Base-by-base conservation (phyloP, 805 yeast species). In the Candida sonorensis region DNA sequence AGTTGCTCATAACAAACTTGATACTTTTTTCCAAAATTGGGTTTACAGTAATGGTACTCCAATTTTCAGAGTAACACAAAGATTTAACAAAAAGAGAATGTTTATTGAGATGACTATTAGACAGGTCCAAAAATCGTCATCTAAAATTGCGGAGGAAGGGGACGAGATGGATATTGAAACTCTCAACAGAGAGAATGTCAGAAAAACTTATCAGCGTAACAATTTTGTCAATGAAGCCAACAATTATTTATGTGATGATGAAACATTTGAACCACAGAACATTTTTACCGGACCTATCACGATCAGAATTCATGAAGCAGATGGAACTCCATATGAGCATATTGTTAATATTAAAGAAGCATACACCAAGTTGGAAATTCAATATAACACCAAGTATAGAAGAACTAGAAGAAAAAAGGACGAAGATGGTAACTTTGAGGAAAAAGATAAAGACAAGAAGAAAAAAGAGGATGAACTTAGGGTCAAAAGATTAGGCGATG, bases 321-420 rank as follows among this genome's bases (percentile, higher is more conserved):
- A 92, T 56, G 98, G 98, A 7, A 86, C 97, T 0, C 98, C 99
- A 0, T 92, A 92, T 51, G 99, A 92, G 50, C 99, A 92, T 54
- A 90, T 92, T 29, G 95, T 92, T 15, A 94, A 86, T 43, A 63
- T 92, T 32, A 84, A 86, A 46, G 97, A 90, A 27, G 72, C 77
- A 1, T 76, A 78, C 44, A 84, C 95, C 1, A 86, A 84, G 50
- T 64, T 92, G 27, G 98, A 92, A 50, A 86, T 92, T 29, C 97
- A 86, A 51, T 92, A 92, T 59, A 92, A 92, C 57, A 86, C 97
- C 5, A 90, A 87, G 55, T 86, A 85, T 53, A 84, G 86, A 57
- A 75, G 95, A 41, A 59, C 82, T 36, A 84, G 81, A 48, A 76
- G 84, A 44, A 72, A 70, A 35, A 69, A 66, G 35, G 75, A 71